Evolutionary conservation across 495 filamentous ascomycete genomes (phyloP).

Genomic region (Podospora pseudocomata): DNA sequence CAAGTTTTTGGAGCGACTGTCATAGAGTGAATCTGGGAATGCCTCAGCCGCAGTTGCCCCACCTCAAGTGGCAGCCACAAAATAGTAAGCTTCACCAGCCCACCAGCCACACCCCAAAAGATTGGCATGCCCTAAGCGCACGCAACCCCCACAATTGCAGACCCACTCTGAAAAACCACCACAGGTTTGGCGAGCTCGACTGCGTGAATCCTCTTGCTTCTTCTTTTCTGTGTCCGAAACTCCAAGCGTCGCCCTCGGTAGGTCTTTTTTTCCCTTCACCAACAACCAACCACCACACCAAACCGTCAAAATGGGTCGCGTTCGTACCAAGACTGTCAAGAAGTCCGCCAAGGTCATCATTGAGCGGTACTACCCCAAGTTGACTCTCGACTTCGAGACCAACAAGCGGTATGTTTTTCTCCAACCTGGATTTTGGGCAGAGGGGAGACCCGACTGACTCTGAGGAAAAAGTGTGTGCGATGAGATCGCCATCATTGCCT

Average conservation of each 20-base stretch:
- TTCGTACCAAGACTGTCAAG: conserved; percentile 99
- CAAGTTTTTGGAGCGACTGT: no score
- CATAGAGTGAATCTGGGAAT: neutral
- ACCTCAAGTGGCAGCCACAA: no score
- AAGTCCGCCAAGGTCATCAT: conserved; percentile 99
- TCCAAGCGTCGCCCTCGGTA: conserved; percentile 6
- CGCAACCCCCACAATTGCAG: conserved; percentile 3
- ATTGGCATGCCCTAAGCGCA: neutral
- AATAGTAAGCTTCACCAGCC: no score
- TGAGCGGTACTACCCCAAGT: conserved; percentile 97
- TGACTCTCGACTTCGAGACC: conserved; percentile 99
- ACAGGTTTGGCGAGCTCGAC: neutral
- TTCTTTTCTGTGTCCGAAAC: neutral
- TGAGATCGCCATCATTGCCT: conserved; percentile 99
- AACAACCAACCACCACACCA: conserved; percentile 29
- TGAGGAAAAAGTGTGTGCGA: conserved; percentile 66
- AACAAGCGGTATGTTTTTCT: conserved; percentile 68
- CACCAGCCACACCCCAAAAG: neutral
- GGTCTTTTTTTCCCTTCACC: conserved; percentile 7
- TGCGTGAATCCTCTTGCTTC: conserved; percentile 1
- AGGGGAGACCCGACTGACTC: neutral
- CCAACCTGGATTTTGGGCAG: neutral
- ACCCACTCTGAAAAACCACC: neutral
- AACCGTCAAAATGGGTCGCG: conserved; percentile 90
- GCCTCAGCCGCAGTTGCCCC: no score